phyloP scores from a whole-genome alignment of 148 eudicot genomes.

The Camellia sinensis region DNA sequence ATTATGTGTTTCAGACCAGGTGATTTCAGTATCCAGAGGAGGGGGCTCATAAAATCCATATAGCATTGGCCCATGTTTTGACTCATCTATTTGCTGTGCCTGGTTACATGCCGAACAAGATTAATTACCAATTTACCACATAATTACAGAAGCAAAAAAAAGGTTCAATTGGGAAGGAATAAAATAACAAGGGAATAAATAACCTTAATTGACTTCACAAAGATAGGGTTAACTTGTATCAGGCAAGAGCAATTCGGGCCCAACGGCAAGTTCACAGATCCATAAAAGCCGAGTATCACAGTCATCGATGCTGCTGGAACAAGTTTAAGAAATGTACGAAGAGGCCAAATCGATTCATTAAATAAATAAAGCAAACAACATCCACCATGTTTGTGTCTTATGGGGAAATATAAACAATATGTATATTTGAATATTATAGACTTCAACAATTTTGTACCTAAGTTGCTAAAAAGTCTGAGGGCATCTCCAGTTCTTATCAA shows the following conservation, averaged over 20 bases:
- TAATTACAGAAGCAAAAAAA: background rate
- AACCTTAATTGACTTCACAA: constrained; percentile 55
- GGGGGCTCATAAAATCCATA: constrained; percentile 66
- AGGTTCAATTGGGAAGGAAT: background rate
- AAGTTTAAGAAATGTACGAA: constrained; percentile 12
- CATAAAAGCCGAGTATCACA: constrained; percentile 51
- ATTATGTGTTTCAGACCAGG: constrained; percentile 44
- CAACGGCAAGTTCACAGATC: constrained; percentile 38
- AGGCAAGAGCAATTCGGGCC: constrained; percentile 51
- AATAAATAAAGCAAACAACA: background rate
- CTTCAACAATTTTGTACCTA: too few species aligned
- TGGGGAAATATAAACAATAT: too few species aligned
- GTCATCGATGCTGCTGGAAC: constrained; percentile 49
- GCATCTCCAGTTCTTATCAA: too few species aligned
- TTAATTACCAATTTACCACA: background rate
- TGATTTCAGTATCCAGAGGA: constrained; percentile 47
- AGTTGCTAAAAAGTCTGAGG: too few species aligned
- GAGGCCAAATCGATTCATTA: constrained; percentile 7
- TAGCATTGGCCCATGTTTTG: constrained; percentile 43
- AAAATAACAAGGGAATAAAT: constrained; percentile 3
- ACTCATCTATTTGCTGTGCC: constrained; percentile 43
- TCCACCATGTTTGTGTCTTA: too few species aligned
- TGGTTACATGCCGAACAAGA: constrained; percentile 23
- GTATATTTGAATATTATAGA: too few species aligned
- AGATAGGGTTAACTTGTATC: constrained; percentile 38